Evolutionary conservation across 2,329 filamentous ascomycete genomes (phyloP), one percentile per base, ranked within the genome.

Genomic region (Rutstroemia sp.): DNA sequence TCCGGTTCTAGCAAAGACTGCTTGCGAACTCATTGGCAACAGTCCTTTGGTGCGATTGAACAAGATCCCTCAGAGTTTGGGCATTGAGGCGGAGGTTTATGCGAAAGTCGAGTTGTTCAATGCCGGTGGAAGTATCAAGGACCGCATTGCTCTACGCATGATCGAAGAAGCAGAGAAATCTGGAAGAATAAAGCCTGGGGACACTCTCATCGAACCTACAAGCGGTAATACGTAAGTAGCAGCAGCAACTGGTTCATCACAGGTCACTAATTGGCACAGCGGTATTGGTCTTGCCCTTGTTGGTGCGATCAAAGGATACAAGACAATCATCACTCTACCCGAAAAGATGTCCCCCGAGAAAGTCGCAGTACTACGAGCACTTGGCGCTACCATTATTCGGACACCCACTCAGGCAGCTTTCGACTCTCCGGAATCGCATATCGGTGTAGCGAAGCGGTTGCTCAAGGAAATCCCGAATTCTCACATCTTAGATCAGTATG

Each of bases 291-390:
- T 99, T 42, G 94, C 94, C 27, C 83, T 99, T 36, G 92, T 97
- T 17, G 92, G 84, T 57, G 94, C 94, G 16, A 88, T 99, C 68
- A 97, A 96, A 77, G 92, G 92, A 63, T 99, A 97, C 80, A 92
- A 92, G 74, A 95, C 92, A 42, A 97, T 99, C 74, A 99, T 99
- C 72, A 99, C 94, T 10, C 83, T 99, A 47, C 94, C 94, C 51
- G 94, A 99, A 76, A 99, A 99, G 79, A 99, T 99, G 94, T 96
- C 91, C 1, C 88, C 91, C 48, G 94, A 99, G 75, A 99, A 99
- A 75, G 94, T 99, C 40, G 88, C 92, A 2, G 94, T 99, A 27
- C 80, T 99, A 60, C 88, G 91, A 66, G 92, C 94, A 30, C 81
- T 99, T 52, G 92, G 92, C 62, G 94, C 94, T 44, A 96, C 95